A percentile compares a stretch with the other conserved stretches of the same genome.
These are phyloP conservation scores for Emericellopsis terricola DNA, from an alignment of 495 filamentous ascomycete genomes.

Conservation along the genomic window DNA sequence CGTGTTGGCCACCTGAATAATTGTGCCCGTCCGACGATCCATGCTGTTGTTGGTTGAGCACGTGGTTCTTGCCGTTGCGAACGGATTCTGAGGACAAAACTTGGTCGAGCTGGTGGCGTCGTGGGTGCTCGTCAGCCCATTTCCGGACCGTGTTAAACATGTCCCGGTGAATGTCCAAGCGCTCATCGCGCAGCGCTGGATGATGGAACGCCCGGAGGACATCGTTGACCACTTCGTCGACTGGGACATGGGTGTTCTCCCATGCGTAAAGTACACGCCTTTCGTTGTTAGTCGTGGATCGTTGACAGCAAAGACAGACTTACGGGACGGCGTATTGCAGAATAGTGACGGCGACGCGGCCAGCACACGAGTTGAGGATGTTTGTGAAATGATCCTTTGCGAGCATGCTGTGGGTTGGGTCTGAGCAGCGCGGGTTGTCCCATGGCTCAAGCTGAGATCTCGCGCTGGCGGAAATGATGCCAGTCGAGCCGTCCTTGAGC, in stretches of 20 bases:
- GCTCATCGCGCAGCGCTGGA: constrained; percentile 54
- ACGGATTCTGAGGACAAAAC: constrained; percentile 69
- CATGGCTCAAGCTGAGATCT: constrained; percentile 82
- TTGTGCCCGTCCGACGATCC: constrained; percentile 10
- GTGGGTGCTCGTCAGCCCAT: constrained; percentile 52
- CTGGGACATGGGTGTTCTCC: constrained; percentile 65
- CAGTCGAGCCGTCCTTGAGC: constrained; percentile 66
- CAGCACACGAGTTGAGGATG: constrained; percentile 73
- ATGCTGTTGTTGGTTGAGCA: constrained; percentile 8
- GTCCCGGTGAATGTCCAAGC: constrained; percentile 55
- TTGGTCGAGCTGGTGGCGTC: constrained; percentile 46
- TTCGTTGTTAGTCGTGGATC: neutral
- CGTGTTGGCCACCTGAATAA: constrained; percentile 18
- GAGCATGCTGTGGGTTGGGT: constrained; percentile 88
- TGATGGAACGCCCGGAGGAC: constrained; percentile 73
- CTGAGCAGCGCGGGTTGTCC: constrained; percentile 67
- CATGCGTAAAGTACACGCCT: constrained; percentile 72
- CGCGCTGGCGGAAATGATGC: constrained; percentile 61
- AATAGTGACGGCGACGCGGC: constrained; percentile 59
- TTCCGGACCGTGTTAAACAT: constrained; percentile 72
- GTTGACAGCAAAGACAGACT: constrained; percentile 5
- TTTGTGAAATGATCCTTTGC: constrained; percentile 97
- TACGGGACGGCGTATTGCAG: constrained; percentile 68
- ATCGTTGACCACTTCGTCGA: constrained; percentile 63
- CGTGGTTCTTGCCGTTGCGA: constrained; percentile 57